Conservation (phyloP, 495 filamentous ascomycete genomes). For the Penicillium paxilli region DNA sequence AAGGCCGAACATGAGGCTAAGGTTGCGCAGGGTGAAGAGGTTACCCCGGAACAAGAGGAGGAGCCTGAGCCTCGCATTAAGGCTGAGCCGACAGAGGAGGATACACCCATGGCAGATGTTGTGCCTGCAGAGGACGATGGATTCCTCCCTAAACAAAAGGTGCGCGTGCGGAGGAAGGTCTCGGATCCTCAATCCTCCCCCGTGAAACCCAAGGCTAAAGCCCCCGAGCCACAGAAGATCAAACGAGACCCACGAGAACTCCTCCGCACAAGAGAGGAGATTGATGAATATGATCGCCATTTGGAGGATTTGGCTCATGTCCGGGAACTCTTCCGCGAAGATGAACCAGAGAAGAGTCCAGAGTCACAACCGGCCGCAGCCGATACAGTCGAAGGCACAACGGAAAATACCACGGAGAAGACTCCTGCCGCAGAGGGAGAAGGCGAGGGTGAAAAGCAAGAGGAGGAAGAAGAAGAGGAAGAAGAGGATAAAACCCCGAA, state of each 20-base stretch:
- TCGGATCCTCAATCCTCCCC: constrained; percentile 14
- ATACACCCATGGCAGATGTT: constrained; percentile 39
- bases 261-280: constrained; percentile 46
- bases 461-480: constrained; percentile 14
- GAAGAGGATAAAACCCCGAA: constrained; percentile 24
- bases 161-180: constrained; percentile 40
- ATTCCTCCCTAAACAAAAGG: constrained; percentile 37
- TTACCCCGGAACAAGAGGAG: background rate
- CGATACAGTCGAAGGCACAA: too few species aligned
- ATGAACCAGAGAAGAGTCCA: constrained; percentile 16
- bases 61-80: constrained; percentile 34
- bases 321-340: constrained; percentile 33
- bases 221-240: constrained; percentile 4
- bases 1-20: constrained; percentile 37
- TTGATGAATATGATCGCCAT: constrained; percentile 48
- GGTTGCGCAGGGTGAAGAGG: constrained; percentile 26
- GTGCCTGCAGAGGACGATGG: constrained; percentile 38
- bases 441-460: constrained; percentile 11
- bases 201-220: background rate
- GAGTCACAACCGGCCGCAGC: constrained; percentile 15
- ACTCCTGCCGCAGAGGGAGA: constrained; percentile 1
- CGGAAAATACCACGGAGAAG: constrained; percentile 8
- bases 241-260: constrained; percentile 34
- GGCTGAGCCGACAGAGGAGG: constrained; percentile 44
- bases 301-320: constrained; percentile 38